Percentiles rank a stretch among this genome's conserved stretches.
These are phyloP conservation scores for Rutstroemia sp. DNA, from an alignment of 2,329 filamentous ascomycete species.

Conservation along the genomic window DNA sequence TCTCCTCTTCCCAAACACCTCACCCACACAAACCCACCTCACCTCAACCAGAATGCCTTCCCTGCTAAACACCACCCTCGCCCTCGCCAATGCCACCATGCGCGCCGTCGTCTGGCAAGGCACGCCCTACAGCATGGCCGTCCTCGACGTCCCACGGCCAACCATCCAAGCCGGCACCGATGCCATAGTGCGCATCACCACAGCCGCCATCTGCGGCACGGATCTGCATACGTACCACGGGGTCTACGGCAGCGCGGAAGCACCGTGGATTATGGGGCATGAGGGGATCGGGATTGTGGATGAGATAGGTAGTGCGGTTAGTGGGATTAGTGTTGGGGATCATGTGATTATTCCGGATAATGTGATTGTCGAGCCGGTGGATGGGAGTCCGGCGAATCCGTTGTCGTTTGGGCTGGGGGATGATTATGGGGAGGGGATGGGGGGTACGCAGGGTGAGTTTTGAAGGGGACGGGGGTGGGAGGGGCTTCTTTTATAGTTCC, in stretches of 20 bases:
- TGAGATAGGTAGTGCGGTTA: slow-evolving; percentile 60
- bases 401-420: too few species aligned
- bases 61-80: too few species aligned
- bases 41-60: too few species aligned
- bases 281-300: slow-evolving; percentile 77
- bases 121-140: slow-evolving; percentile 39
- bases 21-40: too few species aligned
- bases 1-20: too few species aligned
- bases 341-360: slow-evolving; percentile 80
- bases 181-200: slow-evolving; percentile 37
- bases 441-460: too few species aligned
- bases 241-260: slow-evolving; percentile 49
- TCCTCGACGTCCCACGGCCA: slow-evolving; percentile 51
- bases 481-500: too few species aligned
- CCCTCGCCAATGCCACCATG: background rate
- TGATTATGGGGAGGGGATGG: too few species aligned
- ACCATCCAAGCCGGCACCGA: slow-evolving; percentile 45
- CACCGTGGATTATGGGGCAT: slow-evolving; percentile 47
- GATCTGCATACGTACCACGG: slow-evolving; percentile 56
- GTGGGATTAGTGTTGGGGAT: slow-evolving; percentile 64
- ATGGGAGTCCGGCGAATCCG: slow-evolving; percentile 56
- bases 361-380: slow-evolving; percentile 39
- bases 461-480: too few species aligned
- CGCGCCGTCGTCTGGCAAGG: slow-evolving; percentile 7
- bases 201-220: slow-evolving; percentile 25